Conservation (phyloP, 495 filamentous ascomycete genomes). For the Aspergillus steynii region DNA sequence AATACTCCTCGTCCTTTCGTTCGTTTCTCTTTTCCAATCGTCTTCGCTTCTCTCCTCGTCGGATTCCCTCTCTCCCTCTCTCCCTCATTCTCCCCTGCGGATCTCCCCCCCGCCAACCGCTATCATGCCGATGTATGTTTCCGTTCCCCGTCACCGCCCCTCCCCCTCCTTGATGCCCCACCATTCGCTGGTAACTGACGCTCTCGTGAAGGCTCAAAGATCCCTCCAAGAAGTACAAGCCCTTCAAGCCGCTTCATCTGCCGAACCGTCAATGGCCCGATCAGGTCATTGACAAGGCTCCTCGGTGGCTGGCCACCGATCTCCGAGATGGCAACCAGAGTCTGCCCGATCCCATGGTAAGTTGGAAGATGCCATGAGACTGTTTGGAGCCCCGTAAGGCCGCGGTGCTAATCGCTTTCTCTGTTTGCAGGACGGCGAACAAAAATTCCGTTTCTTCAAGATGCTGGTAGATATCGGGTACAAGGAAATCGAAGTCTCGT, state of each 20-base stretch:
- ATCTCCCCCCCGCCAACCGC: conserved; percentile 11
- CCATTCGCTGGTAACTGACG: background rate
- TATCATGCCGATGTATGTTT: conserved; percentile 43
- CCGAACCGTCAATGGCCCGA: conserved; percentile 89
- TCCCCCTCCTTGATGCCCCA: background rate
- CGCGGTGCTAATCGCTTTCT: conserved; percentile 4
- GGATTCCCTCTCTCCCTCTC: background rate
- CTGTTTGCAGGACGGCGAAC: conserved; percentile 70
- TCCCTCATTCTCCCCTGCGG: background rate
- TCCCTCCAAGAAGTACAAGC: conserved; percentile 88
- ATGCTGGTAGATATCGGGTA: conserved; percentile 94
- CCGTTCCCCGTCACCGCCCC: conserved; percentile 2
- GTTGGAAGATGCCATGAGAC: background rate
- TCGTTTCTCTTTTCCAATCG: conserved; percentile 7
- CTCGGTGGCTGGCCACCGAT: conserved; percentile 84
- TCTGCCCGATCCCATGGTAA: conserved; percentile 85
- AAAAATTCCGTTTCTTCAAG: conserved; percentile 93
- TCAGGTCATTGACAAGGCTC: conserved; percentile 72
- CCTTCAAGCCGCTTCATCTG: conserved; percentile 73
- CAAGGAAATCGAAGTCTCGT: conserved; percentile 97
- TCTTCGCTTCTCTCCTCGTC: background rate
- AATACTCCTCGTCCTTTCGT: background rate
- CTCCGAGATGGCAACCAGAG: conserved; percentile 88
- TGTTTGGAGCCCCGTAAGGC: background rate
- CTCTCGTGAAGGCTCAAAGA: conserved; percentile 75